Conservation (phyloP, 306 rosid genomes). For the Cucurbita argyrosperma region DNA sequence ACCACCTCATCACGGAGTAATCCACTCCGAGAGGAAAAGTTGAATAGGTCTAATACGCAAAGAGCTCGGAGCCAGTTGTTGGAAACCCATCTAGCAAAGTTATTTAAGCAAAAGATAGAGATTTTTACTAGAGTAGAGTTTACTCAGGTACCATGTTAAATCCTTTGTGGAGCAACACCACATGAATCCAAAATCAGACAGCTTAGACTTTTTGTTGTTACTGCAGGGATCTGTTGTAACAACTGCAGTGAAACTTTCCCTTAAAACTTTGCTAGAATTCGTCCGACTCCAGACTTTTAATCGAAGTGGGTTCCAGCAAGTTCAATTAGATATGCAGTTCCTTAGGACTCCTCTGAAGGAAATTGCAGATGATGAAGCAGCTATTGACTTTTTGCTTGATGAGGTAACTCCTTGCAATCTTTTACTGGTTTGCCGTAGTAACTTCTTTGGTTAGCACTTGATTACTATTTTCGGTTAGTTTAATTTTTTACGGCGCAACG, state of each 20-base stretch:
- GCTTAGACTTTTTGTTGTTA: slow-evolving; percentile 18
- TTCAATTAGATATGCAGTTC: slow-evolving; percentile 85
- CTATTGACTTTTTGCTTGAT: slow-evolving; percentile 74
- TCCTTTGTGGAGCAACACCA: background rate
- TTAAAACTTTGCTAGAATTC: slow-evolving; percentile 85
- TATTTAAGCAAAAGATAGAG: slow-evolving; percentile 89
- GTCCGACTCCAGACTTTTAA: slow-evolving; percentile 73
- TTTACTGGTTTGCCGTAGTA: background rate
- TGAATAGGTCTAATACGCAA: slow-evolving; percentile 58
- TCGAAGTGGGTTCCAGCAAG: slow-evolving; percentile 93
- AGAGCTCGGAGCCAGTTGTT: slow-evolving; percentile 89
- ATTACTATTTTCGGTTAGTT: background rate
- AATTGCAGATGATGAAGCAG: slow-evolving; percentile 78
- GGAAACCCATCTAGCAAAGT: slow-evolving; percentile 91
- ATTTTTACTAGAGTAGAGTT: slow-evolving; percentile 83
- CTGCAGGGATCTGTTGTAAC: slow-evolving; percentile 78
- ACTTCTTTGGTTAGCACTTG: background rate
- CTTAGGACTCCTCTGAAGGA: slow-evolving; percentile 66
- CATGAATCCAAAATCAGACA: slow-evolving; percentile 10
- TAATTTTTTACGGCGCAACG: background rate
- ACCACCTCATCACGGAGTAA: slow-evolving; percentile 78
- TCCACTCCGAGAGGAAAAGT: slow-evolving; percentile 68
- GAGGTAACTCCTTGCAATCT: slow-evolving; percentile 36
- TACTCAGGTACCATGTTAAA: slow-evolving; percentile 54
- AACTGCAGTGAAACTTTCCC: slow-evolving; percentile 65